Base-by-base conservation (phyloP, 1,284 basidiomycete species). In the Nidula niveotomentosa region DNA sequence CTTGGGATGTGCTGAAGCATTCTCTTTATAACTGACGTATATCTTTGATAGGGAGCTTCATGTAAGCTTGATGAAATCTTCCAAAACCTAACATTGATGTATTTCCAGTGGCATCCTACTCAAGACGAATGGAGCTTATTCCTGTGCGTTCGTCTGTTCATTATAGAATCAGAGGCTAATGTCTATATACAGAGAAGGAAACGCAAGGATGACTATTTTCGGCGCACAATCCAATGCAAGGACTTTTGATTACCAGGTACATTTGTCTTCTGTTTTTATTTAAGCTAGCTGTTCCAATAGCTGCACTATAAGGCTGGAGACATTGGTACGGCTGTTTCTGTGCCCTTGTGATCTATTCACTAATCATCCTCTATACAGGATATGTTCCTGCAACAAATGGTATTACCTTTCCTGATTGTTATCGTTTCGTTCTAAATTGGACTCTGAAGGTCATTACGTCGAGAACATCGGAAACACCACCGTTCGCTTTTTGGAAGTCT, bases 401-500 rank as follows among this genome's bases (percentile, higher is more conserved):
- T 79, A 57, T 49, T 77, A 86, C 84, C 84, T 23, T 84, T 13
- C 75, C 79, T 13, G 74, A 78, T 1, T 80, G 78, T 67, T 83
- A 81, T 77, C 53, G 56, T 53, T 33, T 30, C 10, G 6, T 7
- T 10, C 37, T 17, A 13, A 13, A n/a, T 36, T 9, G 34, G 34
- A 35, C 52, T 43, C 58, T 23, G 23, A 3, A 77, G 83, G 83
- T 3, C 86, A 88, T 63, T 89, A 85, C 60, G 77, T 89, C n/a
- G 85, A 90, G 70, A 88, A 88, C 62, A 84, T 76, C 13, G 86
- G 86, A 7, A 84, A 87, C 61, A 79, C 79, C 4, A 84, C 85
- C 0, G 65, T 89, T 36, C 74, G 72, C 57, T 88, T 77, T 69
- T 73, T 89, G 44, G 86, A 89, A 64, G 83, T 90, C 51, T 86